A percentile compares a stretch with the other conserved stretches of the same genome.
Evolutionary conservation across 2,329 filamentous ascomycete species (phyloP).

Genomic region (Stemphylium vesicarium): DNA sequence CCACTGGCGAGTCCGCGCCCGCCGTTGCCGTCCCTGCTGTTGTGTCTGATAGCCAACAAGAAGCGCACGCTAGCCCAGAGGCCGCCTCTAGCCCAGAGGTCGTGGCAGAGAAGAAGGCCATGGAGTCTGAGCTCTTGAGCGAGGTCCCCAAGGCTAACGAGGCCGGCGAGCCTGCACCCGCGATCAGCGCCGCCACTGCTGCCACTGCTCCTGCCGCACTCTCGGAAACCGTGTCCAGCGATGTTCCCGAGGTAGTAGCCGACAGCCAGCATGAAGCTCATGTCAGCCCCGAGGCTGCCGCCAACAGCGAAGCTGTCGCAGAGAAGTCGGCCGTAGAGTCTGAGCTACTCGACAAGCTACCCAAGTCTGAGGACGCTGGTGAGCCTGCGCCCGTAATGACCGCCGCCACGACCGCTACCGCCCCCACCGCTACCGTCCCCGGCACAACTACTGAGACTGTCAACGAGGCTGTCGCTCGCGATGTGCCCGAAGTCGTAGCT

Average conservation of each 20-base stretch:
- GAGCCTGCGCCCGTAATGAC: constrained; percentile 39
- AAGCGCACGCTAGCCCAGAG: constrained; percentile 67
- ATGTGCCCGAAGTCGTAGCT: constrained; percentile 66
- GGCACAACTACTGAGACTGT: constrained; percentile 5
- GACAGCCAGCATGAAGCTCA: constrained; percentile 73
- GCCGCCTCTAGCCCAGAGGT: constrained; percentile 69
- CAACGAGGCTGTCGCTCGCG: constrained; percentile 37
- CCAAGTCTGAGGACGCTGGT: constrained; percentile 11
- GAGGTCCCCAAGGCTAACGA: constrained; percentile 58
- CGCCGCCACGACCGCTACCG: constrained; percentile 19
- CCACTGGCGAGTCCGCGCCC: constrained; percentile 47
- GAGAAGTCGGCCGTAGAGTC: constrained; percentile 75
- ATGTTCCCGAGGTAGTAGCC: constrained; percentile 66
- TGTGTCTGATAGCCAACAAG: constrained; percentile 74
- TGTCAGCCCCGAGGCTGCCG: constrained; percentile 69
- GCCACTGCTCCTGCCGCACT: constrained; percentile 18
- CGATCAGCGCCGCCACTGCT: constrained; percentile 18
- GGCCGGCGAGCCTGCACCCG: constrained; percentile 47
- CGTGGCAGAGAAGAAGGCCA: constrained; percentile 72
- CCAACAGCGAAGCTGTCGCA: constrained; percentile 66
- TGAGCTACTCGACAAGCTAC: constrained; percentile 63
- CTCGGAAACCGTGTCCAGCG: constrained; percentile 39
- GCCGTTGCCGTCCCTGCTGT: constrained; percentile 57
- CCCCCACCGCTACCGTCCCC: constrained; percentile 9
- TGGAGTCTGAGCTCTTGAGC: constrained; percentile 75